A percentile compares a stretch with the other conserved stretches of the same genome.
Conservation (phyloP, 2,329 filamentous ascomycete genomes). For the Delphinella strobiligena region DNA sequence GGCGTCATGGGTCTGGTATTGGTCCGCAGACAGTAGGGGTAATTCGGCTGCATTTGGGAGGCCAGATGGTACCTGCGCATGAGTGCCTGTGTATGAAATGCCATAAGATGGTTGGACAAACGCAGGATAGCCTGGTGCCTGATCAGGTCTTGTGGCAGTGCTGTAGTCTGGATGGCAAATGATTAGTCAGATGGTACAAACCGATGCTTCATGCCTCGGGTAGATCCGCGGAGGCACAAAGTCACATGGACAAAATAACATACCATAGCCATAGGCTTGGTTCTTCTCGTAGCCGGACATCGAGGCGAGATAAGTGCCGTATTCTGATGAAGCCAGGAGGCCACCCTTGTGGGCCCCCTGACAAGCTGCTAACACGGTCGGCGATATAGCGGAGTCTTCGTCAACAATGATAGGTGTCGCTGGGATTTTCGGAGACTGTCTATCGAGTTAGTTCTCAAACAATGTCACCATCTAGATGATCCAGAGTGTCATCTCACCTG, state of each 20-base stretch:
- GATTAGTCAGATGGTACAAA: conserved; percentile 31
- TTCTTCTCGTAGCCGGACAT: conserved; percentile 76
- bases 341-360: conserved; percentile 33
- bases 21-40: conserved; percentile 30
- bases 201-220: conserved; percentile 22
- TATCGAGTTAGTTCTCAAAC: not conserved
- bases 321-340: conserved; percentile 39
- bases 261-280: conserved; percentile 61
- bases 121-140: conserved; percentile 37
- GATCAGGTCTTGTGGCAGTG: conserved; percentile 49
- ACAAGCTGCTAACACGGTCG: conserved; percentile 19
- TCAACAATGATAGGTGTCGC: conserved; percentile 19
- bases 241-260: conserved; percentile 29
- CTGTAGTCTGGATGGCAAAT: conserved; percentile 39
- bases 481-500: conserved; percentile 17
- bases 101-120: conserved; percentile 38
- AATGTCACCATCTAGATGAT: not conserved
- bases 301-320: conserved; percentile 41
- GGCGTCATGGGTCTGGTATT: conserved; percentile 38
- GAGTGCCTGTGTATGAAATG: conserved; percentile 36
- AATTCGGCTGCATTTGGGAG: conserved; percentile 30
- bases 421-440: conserved; percentile 7
- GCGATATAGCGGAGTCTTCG: conserved; percentile 22
- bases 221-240: conserved; percentile 10
- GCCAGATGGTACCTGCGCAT: conserved; percentile 38